A percentile compares a stretch with the other conserved stretches of the same genome.
These are phyloP conservation scores for Manihot esculenta DNA, from an alignment of 441 rosid species.

Conservation along the genomic window DNA sequence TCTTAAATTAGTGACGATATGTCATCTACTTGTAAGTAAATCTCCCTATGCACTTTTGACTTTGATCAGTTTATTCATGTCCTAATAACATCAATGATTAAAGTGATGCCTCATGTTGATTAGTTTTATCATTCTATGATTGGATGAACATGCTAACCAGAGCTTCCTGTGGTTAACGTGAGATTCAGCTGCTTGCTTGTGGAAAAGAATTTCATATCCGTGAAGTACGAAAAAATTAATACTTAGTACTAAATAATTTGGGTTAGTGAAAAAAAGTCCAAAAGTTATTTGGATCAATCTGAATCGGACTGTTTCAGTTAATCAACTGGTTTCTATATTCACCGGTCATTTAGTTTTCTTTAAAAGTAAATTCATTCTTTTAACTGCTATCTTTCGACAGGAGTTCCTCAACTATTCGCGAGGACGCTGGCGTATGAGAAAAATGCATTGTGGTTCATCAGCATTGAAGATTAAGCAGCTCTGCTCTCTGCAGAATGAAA, in stretches of 20 bases:
- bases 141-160: background rate
- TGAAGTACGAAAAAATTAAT: too few relatives aligned
- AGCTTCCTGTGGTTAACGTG: too few relatives aligned
- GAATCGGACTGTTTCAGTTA: too few relatives aligned
- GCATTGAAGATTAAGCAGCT: slow-evolving; percentile 23
- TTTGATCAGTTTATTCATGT: slow-evolving; percentile 1
- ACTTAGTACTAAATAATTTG: too few relatives aligned
- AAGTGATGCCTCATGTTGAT: too few relatives aligned
- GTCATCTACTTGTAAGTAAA: slow-evolving; percentile 18
- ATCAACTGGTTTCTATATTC: too few relatives aligned
- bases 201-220: too few relatives aligned
- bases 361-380: background rate
- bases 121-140: background rate
- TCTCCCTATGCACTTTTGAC: background rate
- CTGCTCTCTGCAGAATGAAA: background rate
- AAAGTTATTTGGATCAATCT: too few relatives aligned
- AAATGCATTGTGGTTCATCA: slow-evolving; percentile 2
- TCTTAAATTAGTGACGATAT: slow-evolving; percentile 31
- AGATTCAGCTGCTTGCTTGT: too few relatives aligned
- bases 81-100: background rate
- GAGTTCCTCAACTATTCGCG: slow-evolving; percentile 13
- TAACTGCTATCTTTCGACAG: slow-evolving; percentile 10
- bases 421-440: slow-evolving; percentile 11
- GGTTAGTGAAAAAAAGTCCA: too few relatives aligned
- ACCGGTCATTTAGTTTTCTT: too few relatives aligned